A percentile compares a stretch with the other conserved stretches of the same genome.
phyloP scores from a whole-genome alignment of 768 basidiomycete species.

The Termitomyces sp. region DNA sequence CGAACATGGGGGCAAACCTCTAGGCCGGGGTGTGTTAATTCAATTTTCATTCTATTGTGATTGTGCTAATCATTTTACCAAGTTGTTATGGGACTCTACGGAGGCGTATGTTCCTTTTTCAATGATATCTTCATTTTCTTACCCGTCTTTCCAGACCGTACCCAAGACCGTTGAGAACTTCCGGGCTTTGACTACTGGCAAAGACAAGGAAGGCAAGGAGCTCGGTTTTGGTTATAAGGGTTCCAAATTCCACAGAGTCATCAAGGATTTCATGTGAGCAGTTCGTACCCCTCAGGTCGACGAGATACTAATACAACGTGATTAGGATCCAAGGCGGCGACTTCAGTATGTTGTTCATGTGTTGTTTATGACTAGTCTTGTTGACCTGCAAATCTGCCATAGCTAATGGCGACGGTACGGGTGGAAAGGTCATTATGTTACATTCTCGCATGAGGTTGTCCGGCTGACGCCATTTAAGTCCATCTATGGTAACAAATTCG shows the following conservation, averaged over 20 bases:
- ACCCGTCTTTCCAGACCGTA: constrained; percentile 57
- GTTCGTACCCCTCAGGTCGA: neutral
- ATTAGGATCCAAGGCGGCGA: constrained; percentile 95
- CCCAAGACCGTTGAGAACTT: constrained; percentile 98
- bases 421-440: constrained; percentile 64
- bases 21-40: constrained; percentile 68
- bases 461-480: constrained; percentile 46
- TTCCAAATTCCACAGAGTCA: constrained; percentile 94
- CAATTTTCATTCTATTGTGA: neutral
- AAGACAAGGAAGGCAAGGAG: constrained; percentile 71
- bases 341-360: constrained; percentile 67
- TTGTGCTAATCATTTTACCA: constrained; percentile 8
- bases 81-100: constrained; percentile 90
- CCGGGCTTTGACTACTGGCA: constrained; percentile 85
- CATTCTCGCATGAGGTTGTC: neutral
- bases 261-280: constrained; percentile 85
- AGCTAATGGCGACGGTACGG: constrained; percentile 87
- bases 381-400: constrained; percentile 14
- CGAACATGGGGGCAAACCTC: constrained; percentile 81
- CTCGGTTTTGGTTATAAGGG: constrained; percentile 92
- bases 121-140: neutral
- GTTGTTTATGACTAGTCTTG: neutral
- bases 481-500: constrained; percentile 87
- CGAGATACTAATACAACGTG: neutral
- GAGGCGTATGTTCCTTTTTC: constrained; percentile 55